These are phyloP conservation scores for Parathielavia appendiculata DNA, from an alignment of 495 filamentous ascomycete species.

Conservation along the genomic window DNA sequence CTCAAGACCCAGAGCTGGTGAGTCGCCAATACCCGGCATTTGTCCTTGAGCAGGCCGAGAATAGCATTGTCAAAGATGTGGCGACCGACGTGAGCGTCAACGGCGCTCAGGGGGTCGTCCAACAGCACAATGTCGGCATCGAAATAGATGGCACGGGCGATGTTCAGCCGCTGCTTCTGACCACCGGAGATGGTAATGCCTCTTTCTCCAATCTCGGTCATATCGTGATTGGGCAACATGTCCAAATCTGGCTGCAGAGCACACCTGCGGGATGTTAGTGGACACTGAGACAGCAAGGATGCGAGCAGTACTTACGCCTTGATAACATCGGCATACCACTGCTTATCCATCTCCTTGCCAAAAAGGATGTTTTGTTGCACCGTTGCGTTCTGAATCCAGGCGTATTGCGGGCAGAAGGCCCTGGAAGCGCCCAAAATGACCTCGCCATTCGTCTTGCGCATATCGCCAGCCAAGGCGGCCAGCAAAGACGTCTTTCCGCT, in stretches of 20 bases:
- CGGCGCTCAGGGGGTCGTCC: constrained; percentile 78
- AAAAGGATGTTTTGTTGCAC: constrained; percentile 88
- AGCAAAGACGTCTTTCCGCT: constrained; percentile 90
- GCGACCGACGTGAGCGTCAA: constrained; percentile 82
- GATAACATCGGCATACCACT: constrained; percentile 60
- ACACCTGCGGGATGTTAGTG: constrained; percentile 48
- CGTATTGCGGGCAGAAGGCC: constrained; percentile 91
- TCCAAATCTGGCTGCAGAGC: constrained; percentile 67
- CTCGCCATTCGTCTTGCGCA: constrained; percentile 73
- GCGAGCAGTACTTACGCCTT: constrained; percentile 37
- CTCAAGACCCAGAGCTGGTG: constrained; percentile 91
- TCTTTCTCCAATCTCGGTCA: constrained; percentile 71
- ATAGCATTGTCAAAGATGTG: constrained; percentile 97
- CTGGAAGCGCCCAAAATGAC: constrained; percentile 70
- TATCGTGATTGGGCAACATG: constrained; percentile 68
- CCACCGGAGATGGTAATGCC: constrained; percentile 80
- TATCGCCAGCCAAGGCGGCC: constrained; percentile 86
- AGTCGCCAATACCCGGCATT: constrained; percentile 85
- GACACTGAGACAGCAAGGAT: not conserved
- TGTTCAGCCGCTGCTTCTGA: constrained; percentile 79
- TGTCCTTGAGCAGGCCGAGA: constrained; percentile 78
- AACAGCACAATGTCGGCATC: constrained; percentile 76
- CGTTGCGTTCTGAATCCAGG: constrained; percentile 93
- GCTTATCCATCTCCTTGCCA: constrained; percentile 64
- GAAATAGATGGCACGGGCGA: constrained; percentile 81